A percentile compares a stretch with the other conserved stretches of the same genome.
These are phyloP conservation scores for Leccinum broughii DNA, from an alignment of 768 basidiomycete genomes.

Conservation along the genomic window DNA sequence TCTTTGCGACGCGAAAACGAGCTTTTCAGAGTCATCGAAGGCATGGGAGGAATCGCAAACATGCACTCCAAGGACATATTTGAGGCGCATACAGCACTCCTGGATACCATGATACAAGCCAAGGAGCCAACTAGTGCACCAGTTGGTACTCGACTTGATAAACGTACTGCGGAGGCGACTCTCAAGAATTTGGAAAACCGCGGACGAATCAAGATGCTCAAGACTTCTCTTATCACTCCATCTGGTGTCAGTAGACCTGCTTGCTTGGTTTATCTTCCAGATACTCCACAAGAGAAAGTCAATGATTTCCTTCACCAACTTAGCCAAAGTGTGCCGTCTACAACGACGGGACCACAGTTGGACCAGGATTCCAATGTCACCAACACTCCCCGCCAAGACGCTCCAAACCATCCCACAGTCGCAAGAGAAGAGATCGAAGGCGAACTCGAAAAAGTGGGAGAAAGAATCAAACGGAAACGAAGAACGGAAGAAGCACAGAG, in stretches of 20 bases:
- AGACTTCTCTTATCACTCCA: slow-evolving; percentile 57
- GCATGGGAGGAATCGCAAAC: slow-evolving; percentile 66
- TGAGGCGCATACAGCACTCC: slow-evolving; percentile 62
- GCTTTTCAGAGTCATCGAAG: slow-evolving; percentile 63
- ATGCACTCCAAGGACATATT: slow-evolving; percentile 67
- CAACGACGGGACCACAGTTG: slow-evolving; percentile 38
- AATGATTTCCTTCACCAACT: slow-evolving; percentile 59
- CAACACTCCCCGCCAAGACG: slow-evolving; percentile 53
- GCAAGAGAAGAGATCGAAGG: slow-evolving; percentile 39
- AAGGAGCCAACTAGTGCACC: slow-evolving; percentile 74
- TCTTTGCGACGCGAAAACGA: slow-evolving; percentile 82
- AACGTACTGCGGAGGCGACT: slow-evolving; percentile 63
- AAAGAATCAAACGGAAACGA: slow-evolving; percentile 35
- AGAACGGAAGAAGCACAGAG: slow-evolving; percentile 33
- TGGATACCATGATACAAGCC: slow-evolving; percentile 54
- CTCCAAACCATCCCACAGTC: slow-evolving; percentile 46
- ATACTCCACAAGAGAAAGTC: slow-evolving; percentile 51
- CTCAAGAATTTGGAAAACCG: slow-evolving; percentile 62
- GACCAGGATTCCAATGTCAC: slow-evolving; percentile 51
- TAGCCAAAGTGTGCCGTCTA: slow-evolving; percentile 37
- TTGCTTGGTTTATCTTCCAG: slow-evolving; percentile 66
- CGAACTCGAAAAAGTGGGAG: slow-evolving; percentile 46
- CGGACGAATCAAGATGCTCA: slow-evolving; percentile 69
- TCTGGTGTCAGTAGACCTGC: slow-evolving; percentile 61
- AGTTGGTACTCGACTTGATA: slow-evolving; percentile 67